Evolutionary conservation across 2,329 filamentous ascomycete genomes (phyloP), one percentile per base, ranked within the genome.

Genomic region (Pestalotiopsis sp.): DNA sequence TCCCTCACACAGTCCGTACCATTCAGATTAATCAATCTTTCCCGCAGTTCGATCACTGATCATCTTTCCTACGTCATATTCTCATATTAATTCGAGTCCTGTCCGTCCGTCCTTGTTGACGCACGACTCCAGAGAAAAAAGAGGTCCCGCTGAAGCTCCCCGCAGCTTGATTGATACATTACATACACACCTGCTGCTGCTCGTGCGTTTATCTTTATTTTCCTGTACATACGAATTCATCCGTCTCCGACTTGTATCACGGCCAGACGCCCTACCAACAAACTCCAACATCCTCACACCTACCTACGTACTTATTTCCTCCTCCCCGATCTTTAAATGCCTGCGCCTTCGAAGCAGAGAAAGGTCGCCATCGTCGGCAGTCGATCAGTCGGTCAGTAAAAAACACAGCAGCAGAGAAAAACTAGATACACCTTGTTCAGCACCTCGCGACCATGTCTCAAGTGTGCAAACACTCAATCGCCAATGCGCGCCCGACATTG

Each of bases 311-410:
- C 44, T 9, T 52, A n/a, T 20, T 7, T 20, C 24, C 58, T 24
- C 9, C 11, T 30, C 39, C 48, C 40, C 65, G 57, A 48, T 38
- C 66, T 60, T 61, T 72, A 76, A 72, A 92, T 91, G 89, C 84
- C 88, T 75, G 82, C 88, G 62, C 85, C 87, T 67, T 86, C 91
- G 67, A 94, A 93, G 79, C 92, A 94, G 81, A 86, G 92, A 75
- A 94, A 94, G 84, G 92, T 94, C 81, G 92, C 92, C 78, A 92
- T 94, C 79, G 91, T 94, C 70, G 92, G 92, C 80, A 93, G 91
- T 82, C 88, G 92, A 75, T 92, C 92, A 72, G 92, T 94, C 75
- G 92, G 92, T 94, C 86, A 74, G 88, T 82, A 66, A 59, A 26
- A 26, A 26, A 64, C n/a, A 52, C 10, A 44, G 24, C 20, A 35